Evolutionary conservation across 2,329 filamentous ascomycete species (phyloP), one percentile per base, ranked within the genome.

Genomic region (Colletotrichum higginsianum): DNA sequence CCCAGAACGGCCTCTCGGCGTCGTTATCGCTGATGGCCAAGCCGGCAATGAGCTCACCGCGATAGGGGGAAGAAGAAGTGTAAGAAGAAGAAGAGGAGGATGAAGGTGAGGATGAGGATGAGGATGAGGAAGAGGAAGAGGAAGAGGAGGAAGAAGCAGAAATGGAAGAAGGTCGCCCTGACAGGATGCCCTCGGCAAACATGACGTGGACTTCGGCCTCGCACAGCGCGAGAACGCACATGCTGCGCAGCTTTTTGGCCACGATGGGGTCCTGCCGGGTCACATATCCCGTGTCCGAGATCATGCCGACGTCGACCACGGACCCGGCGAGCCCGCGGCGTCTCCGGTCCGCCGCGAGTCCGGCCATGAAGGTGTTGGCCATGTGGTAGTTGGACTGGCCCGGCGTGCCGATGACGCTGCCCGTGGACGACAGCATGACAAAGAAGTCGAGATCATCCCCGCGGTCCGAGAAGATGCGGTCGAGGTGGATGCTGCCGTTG

Each of bases 301-400:
- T 74, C 12, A 75, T 63, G 4, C 82, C 81, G 1, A 86, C 79
- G 56, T 82, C 73, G 12, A 86, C 77, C 0, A 78, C 76, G 1
- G 81, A 82, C 0, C 73, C 85, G 4, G 80, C 77, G 0, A 84
- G 67, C 0, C 84, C 84, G 2, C 81, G 78, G 1, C 71, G 74
- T 0, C 81, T 68, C 4, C 86, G 76, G 11, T 83, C 77, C 0
- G 71, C 53, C 0, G 80, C 82, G 0, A 88, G 74, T 1, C 73
- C 73, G 2, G 72, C 73, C 79, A 87, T 82, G 77, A 80, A 88
- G 2, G 71, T 70, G 72, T 87, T 86, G 0, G 82, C 85, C 0
- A 84, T 83, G 1, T 78, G 75, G 71, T 89, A 89, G 71, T 82
- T 85, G 4, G 79, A 73, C 73, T 89, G 82, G 6, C 66, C 61